Evolutionary conservation across 805 yeast species (phyloP).

Genomic region (Gaillardinia entomophila): DNA sequence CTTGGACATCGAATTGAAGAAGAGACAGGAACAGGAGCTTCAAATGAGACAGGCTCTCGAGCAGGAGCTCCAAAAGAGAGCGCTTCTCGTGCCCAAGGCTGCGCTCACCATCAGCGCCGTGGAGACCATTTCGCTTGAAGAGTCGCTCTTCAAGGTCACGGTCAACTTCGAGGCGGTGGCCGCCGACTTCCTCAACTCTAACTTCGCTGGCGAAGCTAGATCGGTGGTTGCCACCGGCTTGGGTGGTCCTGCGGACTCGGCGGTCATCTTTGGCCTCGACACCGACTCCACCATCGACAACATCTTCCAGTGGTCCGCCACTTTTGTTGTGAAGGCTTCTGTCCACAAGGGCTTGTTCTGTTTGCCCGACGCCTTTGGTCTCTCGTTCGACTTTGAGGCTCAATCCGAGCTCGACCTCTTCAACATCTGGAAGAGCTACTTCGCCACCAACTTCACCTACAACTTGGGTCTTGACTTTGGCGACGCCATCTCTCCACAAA

Average conservation of each 20-base stretch:
- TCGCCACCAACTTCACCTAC: background rate
- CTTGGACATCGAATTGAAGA: background rate
- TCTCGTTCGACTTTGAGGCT: conserved; percentile 5
- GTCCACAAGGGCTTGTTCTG: conserved; percentile 8
- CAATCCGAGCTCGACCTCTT: background rate
- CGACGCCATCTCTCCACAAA: no score
- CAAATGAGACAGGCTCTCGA: no score
- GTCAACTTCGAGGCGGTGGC: conserved; percentile 17
- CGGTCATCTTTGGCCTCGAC: background rate
- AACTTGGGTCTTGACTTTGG: background rate
- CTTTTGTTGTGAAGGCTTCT: conserved; percentile 10
- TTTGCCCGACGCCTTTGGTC: conserved; percentile 11
- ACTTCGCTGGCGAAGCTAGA: conserved; percentile 10
- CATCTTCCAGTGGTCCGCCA: conserved; percentile 12
- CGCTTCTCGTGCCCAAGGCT: conserved; percentile 12
- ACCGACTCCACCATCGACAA: conserved; percentile 4
- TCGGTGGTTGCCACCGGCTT: conserved; percentile 17
- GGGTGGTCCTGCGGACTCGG: conserved; percentile 4
- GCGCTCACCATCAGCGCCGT: conserved; percentile 16
- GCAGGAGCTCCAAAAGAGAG: background rate
- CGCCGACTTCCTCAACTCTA: conserved; percentile 9
- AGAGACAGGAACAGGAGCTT: no score
- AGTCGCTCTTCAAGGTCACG: conserved; percentile 13
- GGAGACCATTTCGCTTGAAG: conserved; percentile 5
- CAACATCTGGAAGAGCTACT: background rate